These are phyloP conservation scores for Morella rubra DNA, from an alignment of 306 rosid genomes.

Conservation along the genomic window DNA sequence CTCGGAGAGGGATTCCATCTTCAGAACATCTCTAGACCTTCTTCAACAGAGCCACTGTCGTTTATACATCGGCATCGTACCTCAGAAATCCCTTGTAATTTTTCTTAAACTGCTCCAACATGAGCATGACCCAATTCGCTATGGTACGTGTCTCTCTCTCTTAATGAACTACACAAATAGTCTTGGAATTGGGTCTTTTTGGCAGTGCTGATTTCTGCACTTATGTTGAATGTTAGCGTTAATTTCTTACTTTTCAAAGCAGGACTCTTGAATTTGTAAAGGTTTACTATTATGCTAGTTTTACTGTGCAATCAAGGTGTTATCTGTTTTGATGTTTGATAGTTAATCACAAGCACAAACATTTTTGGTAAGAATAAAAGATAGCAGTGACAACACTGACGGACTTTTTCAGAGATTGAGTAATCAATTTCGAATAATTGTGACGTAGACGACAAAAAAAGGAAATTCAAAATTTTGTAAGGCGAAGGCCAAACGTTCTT, in stretches of 20 bases:
- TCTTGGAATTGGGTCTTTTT: constrained; percentile 15
- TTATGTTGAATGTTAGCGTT: constrained; percentile 1
- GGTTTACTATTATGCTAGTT: not conserved
- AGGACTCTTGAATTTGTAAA: not conserved
- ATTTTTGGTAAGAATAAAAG: not conserved
- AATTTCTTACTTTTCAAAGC: constrained; percentile 5
- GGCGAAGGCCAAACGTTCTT: not conserved
- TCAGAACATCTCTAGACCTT: not conserved
- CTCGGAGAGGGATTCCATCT: not conserved
- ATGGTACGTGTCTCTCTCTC: constrained; percentile 48
- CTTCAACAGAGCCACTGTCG: not conserved
- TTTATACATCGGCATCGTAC: not conserved
- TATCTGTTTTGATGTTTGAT: not conserved
- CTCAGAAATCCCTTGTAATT: not conserved
- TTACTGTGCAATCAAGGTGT: not conserved
- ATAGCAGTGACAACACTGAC: not conserved
- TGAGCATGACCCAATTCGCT: constrained; percentile 82
- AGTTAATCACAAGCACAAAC: not conserved
- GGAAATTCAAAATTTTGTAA: not conserved
- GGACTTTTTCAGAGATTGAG: not conserved
- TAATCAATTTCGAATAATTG: not conserved
- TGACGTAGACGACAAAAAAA: not conserved
- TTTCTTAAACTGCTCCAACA: constrained; percentile 22
- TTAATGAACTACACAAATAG: not conserved
- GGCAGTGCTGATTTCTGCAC: constrained; percentile 16